Conservation (phyloP, 208 protist species). For the Acanthamoeba culbertsoni region DNA sequence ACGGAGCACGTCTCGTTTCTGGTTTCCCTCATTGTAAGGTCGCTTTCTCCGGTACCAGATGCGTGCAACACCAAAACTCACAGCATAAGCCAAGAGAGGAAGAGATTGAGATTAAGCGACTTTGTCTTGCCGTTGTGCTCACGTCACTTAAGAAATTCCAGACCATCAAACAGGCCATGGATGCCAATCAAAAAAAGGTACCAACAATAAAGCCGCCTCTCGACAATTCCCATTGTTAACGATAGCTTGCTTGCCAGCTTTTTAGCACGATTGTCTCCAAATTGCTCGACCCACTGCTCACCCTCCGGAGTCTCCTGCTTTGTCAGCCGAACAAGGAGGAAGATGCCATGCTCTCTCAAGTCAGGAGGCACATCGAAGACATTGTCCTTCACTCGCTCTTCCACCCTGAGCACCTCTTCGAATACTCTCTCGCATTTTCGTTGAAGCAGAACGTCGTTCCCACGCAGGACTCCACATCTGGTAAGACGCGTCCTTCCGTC, state of each 20-base stretch:
- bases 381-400: slow-evolving; percentile 37
- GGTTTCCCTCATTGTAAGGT: neutral
- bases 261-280: neutral
- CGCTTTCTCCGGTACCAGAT: neutral
- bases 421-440: slow-evolving; percentile 47
- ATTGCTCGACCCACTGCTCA: neutral
- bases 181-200: slow-evolving; percentile 27
- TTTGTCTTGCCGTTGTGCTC: neutral
- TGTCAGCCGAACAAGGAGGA: neutral
- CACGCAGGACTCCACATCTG: neutral
- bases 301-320: neutral
- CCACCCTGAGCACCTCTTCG: slow-evolving; percentile 23
- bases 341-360: neutral
- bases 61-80: neutral
- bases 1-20: neutral
- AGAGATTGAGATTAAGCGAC: neutral
- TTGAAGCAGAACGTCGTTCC: neutral
- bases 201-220: neutral
- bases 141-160: neutral
- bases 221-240: neutral
- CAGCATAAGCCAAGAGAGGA: neutral
- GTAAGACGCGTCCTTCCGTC: neutral
- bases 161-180: neutral
- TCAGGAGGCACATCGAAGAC: slow-evolving; percentile 22
- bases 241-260: neutral